These are phyloP conservation scores for Wickerhamomyces strasburgensis DNA, from an alignment of 805 yeast species.

Conservation along the genomic window DNA sequence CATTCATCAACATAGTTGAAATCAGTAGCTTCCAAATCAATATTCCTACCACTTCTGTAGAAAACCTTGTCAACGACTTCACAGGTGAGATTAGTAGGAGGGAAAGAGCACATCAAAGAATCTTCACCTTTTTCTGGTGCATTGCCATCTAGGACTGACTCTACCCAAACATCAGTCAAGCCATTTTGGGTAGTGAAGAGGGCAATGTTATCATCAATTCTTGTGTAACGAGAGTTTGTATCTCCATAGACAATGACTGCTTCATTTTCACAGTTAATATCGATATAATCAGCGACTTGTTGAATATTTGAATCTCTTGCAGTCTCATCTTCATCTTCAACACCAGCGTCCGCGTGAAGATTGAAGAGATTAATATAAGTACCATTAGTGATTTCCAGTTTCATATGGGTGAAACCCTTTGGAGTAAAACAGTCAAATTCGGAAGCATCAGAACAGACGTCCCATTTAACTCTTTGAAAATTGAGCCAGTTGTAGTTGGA, in stretches of 20 bases:
- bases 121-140: constrained; percentile 7
- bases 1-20: constrained; percentile 6
- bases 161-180: constrained; percentile 8
- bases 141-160: constrained; percentile 3
- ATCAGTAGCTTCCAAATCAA: constrained; percentile 2
- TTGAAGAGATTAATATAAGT: constrained; percentile 8
- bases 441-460: constrained; percentile 8
- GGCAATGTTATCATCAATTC: constrained; percentile 4
- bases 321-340: constrained; percentile 6
- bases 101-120: constrained; percentile 5
- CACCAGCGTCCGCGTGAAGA: constrained; percentile 11
- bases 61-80: constrained; percentile 10
- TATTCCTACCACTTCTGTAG: constrained; percentile 6
- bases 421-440: constrained; percentile 9
- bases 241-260: constrained; percentile 10
- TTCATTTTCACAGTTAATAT: constrained; percentile 4
- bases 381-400: constrained; percentile 5
- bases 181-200: constrained; percentile 4
- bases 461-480: constrained; percentile 8
- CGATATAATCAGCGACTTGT: constrained; percentile 11
- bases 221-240: constrained; percentile 10
- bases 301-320: constrained; percentile 7
- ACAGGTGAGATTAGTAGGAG: constrained; percentile 4
- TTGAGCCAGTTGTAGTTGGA: constrained; percentile 9
- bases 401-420: constrained; percentile 11